These are phyloP conservation scores for Globisporangium parvum DNA, from an alignment of 352 stramenopile genomes.

Conservation along the genomic window DNA sequence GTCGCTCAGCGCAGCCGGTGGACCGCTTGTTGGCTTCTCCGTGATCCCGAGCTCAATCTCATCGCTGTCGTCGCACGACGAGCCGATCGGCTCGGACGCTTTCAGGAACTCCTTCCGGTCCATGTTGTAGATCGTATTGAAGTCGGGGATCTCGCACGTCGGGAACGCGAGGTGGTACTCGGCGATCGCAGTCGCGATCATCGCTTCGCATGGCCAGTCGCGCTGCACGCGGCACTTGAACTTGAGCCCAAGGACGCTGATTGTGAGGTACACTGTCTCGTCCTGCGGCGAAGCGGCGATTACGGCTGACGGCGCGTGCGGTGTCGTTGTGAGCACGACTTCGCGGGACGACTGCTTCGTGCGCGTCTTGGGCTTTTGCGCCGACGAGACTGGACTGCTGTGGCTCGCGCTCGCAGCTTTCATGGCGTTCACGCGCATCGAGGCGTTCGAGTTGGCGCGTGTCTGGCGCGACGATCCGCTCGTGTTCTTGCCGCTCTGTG, in stretches of 20 bases:
- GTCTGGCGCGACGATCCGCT: not conserved
- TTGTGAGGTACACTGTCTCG: constrained; percentile 36
- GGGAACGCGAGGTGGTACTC: constrained; percentile 56
- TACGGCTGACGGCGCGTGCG: constrained; percentile 2
- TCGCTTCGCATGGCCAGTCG: constrained; percentile 60
- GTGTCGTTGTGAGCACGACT: constrained; percentile 16
- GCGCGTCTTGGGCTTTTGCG: constrained; percentile 6
- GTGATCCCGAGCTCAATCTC: constrained; percentile 61
- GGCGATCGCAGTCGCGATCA: constrained; percentile 56
- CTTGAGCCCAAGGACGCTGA: constrained; percentile 42
- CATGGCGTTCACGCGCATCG: not conserved
- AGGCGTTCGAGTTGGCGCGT: constrained; percentile 8
- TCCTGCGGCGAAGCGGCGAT: not conserved
- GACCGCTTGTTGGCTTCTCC: constrained; percentile 16
- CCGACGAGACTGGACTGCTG: not conserved
- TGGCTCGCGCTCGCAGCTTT: not conserved
- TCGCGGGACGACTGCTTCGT: constrained; percentile 6
- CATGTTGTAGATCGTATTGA: constrained; percentile 65
- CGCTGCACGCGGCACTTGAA: constrained; percentile 52
- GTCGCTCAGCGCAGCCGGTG: constrained; percentile 11
- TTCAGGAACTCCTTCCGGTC: constrained; percentile 49
- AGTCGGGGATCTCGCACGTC: constrained; percentile 64
- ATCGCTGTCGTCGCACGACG: constrained; percentile 46
- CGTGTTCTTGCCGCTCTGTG: constrained; percentile 1
- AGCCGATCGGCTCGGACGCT: constrained; percentile 37